Base-by-base conservation (phyloP, 495 filamentous ascomycete genomes). In the Penicillium fimorum region DNA sequence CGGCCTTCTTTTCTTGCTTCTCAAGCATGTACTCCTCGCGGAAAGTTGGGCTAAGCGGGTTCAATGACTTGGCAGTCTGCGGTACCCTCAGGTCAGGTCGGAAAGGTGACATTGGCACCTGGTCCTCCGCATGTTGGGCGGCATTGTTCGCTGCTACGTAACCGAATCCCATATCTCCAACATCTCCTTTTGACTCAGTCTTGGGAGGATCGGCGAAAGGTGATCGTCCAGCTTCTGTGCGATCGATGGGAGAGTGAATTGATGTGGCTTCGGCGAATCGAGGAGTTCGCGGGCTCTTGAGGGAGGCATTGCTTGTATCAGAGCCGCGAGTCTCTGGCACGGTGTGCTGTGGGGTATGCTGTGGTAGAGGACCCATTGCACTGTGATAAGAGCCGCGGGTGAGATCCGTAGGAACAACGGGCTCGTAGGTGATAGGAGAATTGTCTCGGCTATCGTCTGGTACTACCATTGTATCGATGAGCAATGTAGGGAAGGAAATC, bases 231-330 rank as follows among this genome's bases (percentile, higher is more conserved):
- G 64, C 44, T 55, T 76, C 73, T 22, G 61, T 70, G 5, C 79
- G 75, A 44, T 87, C 88, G 63, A 94, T 79, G 50, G 92, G 92
- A 25, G 92, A 96, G 71, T 93, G 79, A 48, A 96, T 88, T 20
- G 90, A 80, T 7, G 92, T 96, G 32, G 91, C 91, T 76, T 96
- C 92, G 38, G 90, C 90, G 65, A 96, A 96, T 58, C 92, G 88
- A 58, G 92, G 86, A 47, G 89, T 90, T 56, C 92, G 83, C 32
- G 88, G 88, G 27, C 87, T 81, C 75, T 87, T 91, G 46, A 95
- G 74, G 17, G 91, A 88, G 24, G 85, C 84, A 22, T 76, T 78
- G 24, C 81, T 69, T 15, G 69, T 72, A 46, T 77, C 75, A 9
- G 73, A 72, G 40, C 64, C 71, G 54, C 62, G 68, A 62, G 55